Evolutionary conservation across 192 early-diverging fungal species (phyloP), one percentile per base, ranked within the genome.

Genomic region (Allomyces macrogynus): DNA sequence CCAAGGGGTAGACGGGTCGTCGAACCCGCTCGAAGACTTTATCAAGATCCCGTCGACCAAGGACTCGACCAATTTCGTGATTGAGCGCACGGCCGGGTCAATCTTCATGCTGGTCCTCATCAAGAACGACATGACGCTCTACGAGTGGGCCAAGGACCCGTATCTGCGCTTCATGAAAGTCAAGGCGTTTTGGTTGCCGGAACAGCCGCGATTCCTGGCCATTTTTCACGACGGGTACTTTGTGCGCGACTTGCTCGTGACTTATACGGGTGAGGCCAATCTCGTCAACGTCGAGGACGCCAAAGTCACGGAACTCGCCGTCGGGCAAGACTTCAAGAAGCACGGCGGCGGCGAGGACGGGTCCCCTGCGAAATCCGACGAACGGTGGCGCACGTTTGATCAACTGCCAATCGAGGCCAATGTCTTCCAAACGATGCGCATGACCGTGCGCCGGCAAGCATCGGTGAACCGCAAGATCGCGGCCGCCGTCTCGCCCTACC

Each of bases 101-200:
- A 73, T 79, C 49, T 81, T 72, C 69, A 71, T 84, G 76, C 73
- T 64, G 0, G 78, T 75, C 5, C 68, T 80, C 43, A 75, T 84
- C 67, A 49, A 61, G n/a, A 70, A 74, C 63, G 81, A 74, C 64
- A 69, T 79, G 22, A 77, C 75, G 63, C 63, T 82, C 69, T 84
- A 80, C 71, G 77, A 81, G 69, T 84, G 82, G 82, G 82, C 82
- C 12, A 78, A 73, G 66, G 81, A 80, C 61, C 82, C 82, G 64
- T 84, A 84, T 67, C 65, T 76, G 40, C 77, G 76, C 64, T 84
- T 84, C 72, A 82, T 84, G 80, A 84, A 84, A 63, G 67, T 84
- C 54, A 84, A 84, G 67, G 75, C 72, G 9, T 84, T 84, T 68
- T 84, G 82, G 82, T 66, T 84, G 32, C 82, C 82, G 12, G 82